Evolutionary conservation across 2,329 filamentous ascomycete genomes (phyloP), one percentile per base, ranked within the genome.

Genomic region (Sarocladium brachiariae): DNA sequence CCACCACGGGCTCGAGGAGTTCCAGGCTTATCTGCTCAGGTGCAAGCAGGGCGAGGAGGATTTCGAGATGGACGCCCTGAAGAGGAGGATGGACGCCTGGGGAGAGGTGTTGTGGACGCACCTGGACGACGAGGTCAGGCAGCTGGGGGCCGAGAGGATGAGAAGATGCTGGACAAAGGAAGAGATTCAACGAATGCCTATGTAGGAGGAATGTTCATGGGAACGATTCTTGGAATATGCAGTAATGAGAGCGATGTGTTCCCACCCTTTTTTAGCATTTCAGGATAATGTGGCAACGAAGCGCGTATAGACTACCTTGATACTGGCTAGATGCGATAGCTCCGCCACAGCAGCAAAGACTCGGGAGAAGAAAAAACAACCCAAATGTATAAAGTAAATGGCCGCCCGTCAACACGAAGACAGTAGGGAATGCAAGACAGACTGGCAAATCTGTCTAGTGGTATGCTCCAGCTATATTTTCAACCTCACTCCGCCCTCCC

Each of bases 101-200:
- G 87, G 87, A 10, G 72, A 74, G 9, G 87, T 95, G 55, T 65
- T 96, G 46, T 92, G 89, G 87, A 72, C 71, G 61, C 90, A 96
- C 74, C 70, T 96, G 53, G 87, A 93, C 59, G 84, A 91, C 59
- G 90, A 96, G 74, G 89, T 96, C 7, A 71, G 75, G 65, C 79
- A 86, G 57, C 66, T 96, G 27, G 80, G 84, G 2, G 89, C 89
- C 39, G 87, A 93, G 65, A 95, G 92, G 64, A 95, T 96, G 90
- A 76, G 88, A 58, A 81, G 75, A 66, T 90, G 87, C 66, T 96
- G 88, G 87, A 86, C 75, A 0, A 58, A 82, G 53, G 81, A 87
- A 43, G 90, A 96, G 74, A 83, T 96, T 66, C 72, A 68, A 64
- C 68, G 70, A 49, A 75, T 93, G 70, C 82, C 80, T 1, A 88